Base-by-base conservation (phyloP, 257 asterid species). In the Coffea eugenioides region DNA sequence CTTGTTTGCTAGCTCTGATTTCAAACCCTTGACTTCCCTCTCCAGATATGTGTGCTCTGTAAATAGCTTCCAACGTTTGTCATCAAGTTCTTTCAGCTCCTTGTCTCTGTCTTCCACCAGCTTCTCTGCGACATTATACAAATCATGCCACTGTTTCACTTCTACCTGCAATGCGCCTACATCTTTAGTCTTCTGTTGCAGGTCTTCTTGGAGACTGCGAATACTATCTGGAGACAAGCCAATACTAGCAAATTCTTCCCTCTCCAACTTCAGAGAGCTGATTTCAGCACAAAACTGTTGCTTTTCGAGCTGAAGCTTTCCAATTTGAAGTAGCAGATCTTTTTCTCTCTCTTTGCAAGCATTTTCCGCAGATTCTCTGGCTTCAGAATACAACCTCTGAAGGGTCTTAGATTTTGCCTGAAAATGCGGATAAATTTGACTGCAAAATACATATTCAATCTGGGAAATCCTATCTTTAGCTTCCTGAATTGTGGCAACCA, bases 381-480 rank as follows among this genome's bases (percentile, higher is more conserved):
- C 96, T 78, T 95, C 97, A 23, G 87, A 80, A 80, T 86, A 85
- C 67, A 88, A 80, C 82, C 88, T 87, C 87, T 90, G 91, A 82
- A 88, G 57, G 85, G 84, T 83, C 59, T 86, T 88, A 75, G 82
- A 78, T 67, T 80, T 86, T 52, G 83, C 75, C 77, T 92, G 92
- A 81, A 91, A 80, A 49, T 83, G 88, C 0, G 97, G 97, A 75
- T 82, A 91, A 62, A 96, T 91, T 83, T 96, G 95, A 48, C 90
- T 87, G 88, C 98, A 93, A 80, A 92, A 94, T 65, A 94, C 86
- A 85, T 94, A 90, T 80, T 96, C 98, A 80, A 94, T 89, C 88
- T 96, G 97, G 70, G 97, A 93, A 65, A 92, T 89, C 84, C 97
- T 85, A 86, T 96, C 98, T 87, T 93, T 94, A 64, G 94, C 91